Evolutionary conservation across 2,329 filamentous ascomycete genomes (phyloP).

Genomic region (Sarocladiaceae sp.): DNA sequence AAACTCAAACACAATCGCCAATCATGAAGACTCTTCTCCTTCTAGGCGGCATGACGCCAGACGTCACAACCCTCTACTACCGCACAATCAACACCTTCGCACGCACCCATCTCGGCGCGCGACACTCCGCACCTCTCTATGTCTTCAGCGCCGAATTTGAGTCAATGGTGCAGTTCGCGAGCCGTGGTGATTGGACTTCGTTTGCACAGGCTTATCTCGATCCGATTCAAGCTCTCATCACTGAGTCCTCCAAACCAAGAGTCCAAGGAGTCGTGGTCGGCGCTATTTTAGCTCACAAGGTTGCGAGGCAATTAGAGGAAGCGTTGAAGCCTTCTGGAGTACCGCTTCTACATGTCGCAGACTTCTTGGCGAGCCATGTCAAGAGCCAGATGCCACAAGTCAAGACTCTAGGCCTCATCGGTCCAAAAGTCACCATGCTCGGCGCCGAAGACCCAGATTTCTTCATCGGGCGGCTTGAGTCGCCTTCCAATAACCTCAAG

Average conservation of each 20-base stretch:
- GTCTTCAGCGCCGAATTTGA: slow-evolving; percentile 13
- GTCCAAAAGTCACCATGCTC: slow-evolving; percentile 12
- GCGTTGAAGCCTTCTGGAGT: slow-evolving; percentile 1
- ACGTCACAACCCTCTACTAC: slow-evolving; percentile 14
- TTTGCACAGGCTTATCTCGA: slow-evolving; percentile 11
- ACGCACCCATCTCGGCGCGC: slow-evolving; percentile 9
- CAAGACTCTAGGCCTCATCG: slow-evolving; percentile 12
- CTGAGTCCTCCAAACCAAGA: neutral
- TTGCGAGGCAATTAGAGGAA: neutral
- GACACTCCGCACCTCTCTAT: slow-evolving; percentile 10
- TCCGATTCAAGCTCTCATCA: slow-evolving; percentile 1
- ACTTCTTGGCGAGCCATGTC: slow-evolving; percentile 10
- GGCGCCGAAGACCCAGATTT: slow-evolving; percentile 10
- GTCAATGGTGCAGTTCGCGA: slow-evolving; percentile 9
- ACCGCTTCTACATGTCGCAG: slow-evolving; percentile 11
- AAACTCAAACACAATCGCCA: neutral
- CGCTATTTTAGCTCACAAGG: slow-evolving; percentile 13
- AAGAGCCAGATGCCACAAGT: slow-evolving; percentile 9
- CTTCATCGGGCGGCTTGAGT: slow-evolving; percentile 10
- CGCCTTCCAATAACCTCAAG: neutral
- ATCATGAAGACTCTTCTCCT: slow-evolving; percentile 12
- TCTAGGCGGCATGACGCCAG: slow-evolving; percentile 14
- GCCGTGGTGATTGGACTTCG: slow-evolving; percentile 6
- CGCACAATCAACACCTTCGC: slow-evolving; percentile 11
- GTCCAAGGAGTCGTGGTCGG: slow-evolving; percentile 12